Base-by-base conservation (phyloP, 2,329 filamentous ascomycete species). In the Aspergillus fischeri region DNA sequence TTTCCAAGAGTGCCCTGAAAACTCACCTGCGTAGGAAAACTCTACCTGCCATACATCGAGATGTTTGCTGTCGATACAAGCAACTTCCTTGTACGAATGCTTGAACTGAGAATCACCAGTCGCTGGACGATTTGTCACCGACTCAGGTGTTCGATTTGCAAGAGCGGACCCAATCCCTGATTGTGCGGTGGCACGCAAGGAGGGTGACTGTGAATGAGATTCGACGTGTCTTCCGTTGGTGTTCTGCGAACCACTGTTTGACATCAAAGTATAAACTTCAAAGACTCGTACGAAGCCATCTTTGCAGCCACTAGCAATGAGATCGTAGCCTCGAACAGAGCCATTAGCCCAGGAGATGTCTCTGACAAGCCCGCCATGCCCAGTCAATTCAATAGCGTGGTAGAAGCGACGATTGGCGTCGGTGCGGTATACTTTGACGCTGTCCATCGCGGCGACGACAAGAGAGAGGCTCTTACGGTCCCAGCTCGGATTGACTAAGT, bases 301-400 rank as follows among this genome's bases (percentile, higher is more conserved):
- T 73, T 95, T 95, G 70, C 91, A 94, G 2, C 92, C 93, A 5
- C 92, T 95, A 3, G 93, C 94, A 65, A 97, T 83, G 56, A 93
- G 83, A 72, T 99, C 94, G 71, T 91, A 93, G 1, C 93, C 93
- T 42, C 92, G 81, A 66, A 95, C 91, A 63, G 92, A 95, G 11
- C 92, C 93, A 50, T 92, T 89, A 1, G 93, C 91, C 94, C 94
- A 99, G 2, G 91, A 88, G 1, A 97, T 84, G 71, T 97, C 92
- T 50, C 93, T 83, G 6, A 97, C 89, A 42, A 97, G 81, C 0
- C 87, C 86, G 7, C 84, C 81, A 65, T 96, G 90, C 1, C 86
- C 86, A 29, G 80, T 80, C 17, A 97, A 78, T 68, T 92, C 88
- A 21, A 88, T 86, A 0, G 92, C 92, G 7, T 90, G 84, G 71